Evolutionary conservation across 768 basidiomycete genomes (phyloP), one percentile per base, ranked within the genome.

Genomic region (Collybiopsis luxurians): DNA sequence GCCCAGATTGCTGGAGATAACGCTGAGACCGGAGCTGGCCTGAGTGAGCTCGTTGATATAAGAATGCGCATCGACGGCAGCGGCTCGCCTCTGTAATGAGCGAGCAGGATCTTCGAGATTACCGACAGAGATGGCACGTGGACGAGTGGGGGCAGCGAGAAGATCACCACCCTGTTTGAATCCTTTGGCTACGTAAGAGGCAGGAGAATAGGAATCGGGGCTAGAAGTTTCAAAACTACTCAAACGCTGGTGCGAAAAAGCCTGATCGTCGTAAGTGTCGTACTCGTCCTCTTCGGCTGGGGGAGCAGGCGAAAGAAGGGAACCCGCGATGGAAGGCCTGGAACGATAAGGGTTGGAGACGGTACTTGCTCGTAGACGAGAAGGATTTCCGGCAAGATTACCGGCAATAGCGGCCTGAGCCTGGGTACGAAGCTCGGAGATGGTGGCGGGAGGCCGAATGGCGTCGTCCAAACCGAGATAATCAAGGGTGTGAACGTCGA

Each of bases 391-490:
- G 54, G 83, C 85, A 43, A 94, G 75, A 65, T 90, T 91, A 50
- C 87, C 87, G 26, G 91, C 88, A 67, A 95, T 92, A 36, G 90
- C 94, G 44, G 90, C 89, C 71, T 95, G 93, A 38, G 91, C 90
- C 67, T 95, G 94, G 61, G 83, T 90, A 63, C 92, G 87, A 59
- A 95, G 75, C 72, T 95, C 95, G 19, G 90, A 84, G 59, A 95
- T 86, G 38, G 92, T 94, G 11, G 92, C 93, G n/a, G 89, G 84
- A 50, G 83, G 84, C 52, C 87, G 82, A 62, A 82, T 77, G 55
- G 78, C 74, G 60, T 93, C 95, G 64, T 95, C 96, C 64, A 98
- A 79, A 43, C 96, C 96, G 49, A 98, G 89, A 71, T 98, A 98
- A 71, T 97, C 95, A 59, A 98, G 82, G 26, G 96, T 98, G 67